These are phyloP conservation scores for Cyclotella kingstonii DNA, from an alignment of 108 stramenopile species.

Conservation along the genomic window DNA sequence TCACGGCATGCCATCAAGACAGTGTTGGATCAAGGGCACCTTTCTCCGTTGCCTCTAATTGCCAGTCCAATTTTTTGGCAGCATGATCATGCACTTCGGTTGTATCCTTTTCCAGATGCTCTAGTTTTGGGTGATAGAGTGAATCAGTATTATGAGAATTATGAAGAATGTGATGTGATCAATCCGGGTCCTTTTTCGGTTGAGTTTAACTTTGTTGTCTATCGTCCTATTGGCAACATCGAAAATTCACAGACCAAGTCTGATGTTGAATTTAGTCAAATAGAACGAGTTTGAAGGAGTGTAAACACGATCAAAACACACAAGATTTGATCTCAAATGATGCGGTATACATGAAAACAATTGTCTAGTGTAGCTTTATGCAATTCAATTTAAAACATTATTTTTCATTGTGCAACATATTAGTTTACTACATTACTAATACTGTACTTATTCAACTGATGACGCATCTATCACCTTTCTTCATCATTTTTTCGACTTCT, in stretches of 20 bases:
- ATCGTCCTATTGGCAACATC: conserved; percentile 42
- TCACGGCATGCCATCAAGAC: conserved; percentile 77
- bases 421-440: no score
- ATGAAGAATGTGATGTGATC: conserved; percentile 54
- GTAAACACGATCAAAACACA: neutral
- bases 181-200: conserved; percentile 56
- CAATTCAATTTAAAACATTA: no score
- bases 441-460: conserved; percentile 48
- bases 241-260: conserved; percentile 28
- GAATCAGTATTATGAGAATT: conserved; percentile 53
- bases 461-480: conserved; percentile 69
- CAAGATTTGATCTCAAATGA: no score
- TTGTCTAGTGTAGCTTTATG: no score
- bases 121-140: conserved; percentile 65
- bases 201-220: conserved; percentile 58
- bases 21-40: conserved; percentile 87
- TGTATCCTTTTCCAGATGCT: conserved; percentile 93
- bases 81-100: conserved; percentile 83
- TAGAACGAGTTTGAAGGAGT: conserved; percentile 9
- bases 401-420: no score
- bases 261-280: conserved; percentile 52
- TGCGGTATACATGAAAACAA: no score
- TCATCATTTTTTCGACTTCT: conserved; percentile 80
- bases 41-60: conserved; percentile 74
- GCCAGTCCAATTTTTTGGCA: conserved; percentile 89